Base-by-base conservation (phyloP, 148 eudicot genomes). In the Cornus kousa region DNA sequence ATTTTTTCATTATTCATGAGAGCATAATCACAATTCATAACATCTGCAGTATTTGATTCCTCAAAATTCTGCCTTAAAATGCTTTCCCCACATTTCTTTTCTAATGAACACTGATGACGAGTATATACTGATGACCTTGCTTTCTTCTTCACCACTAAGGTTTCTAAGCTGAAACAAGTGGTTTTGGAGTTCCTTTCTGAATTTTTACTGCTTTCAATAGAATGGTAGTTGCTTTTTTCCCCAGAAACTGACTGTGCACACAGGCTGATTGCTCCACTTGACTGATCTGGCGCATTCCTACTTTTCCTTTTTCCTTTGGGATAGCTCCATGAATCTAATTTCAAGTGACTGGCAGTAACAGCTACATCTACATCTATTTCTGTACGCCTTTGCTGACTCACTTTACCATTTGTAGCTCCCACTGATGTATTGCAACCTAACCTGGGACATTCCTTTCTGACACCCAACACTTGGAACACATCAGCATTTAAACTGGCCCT, bases 271-370 rank as follows among this genome's bases (percentile, higher is more conserved):
- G 68, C 65, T 43, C 74, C 73, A n/a, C 74, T 74, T 77, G 77
- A 79, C 67, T 70, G 76, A 37, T 48, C 70, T 23, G 71, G 71
- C 24, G 64, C 50, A 2, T 32, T 43, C 32, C 68, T 65, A 67
- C 76, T 77, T 75, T 74, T 77, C 81, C 93, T 79, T 87, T 88
- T 90, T 82, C 86, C 81, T 82, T 82, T 87, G 2, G 89, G 85
- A 82, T 75, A 85, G 16, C 39, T 82, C 89, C 87, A 79, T 23
- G 19, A 19, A 33, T 83, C 82, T 64, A 81, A 78, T 69, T 73
- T 80, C 46, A 75, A 64, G n/a, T 60, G 77, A 66, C 79, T 67
- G 70, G 31, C 68, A 77, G 22, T 60, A 64, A 17, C 72, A 84
- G 35, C 69, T 57, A 37, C 69, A 78, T 10, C 68, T 24, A 46